phyloP scores from a whole-genome alignment of 495 filamentous ascomycete genomes.

The Aspergillus hancockii region DNA sequence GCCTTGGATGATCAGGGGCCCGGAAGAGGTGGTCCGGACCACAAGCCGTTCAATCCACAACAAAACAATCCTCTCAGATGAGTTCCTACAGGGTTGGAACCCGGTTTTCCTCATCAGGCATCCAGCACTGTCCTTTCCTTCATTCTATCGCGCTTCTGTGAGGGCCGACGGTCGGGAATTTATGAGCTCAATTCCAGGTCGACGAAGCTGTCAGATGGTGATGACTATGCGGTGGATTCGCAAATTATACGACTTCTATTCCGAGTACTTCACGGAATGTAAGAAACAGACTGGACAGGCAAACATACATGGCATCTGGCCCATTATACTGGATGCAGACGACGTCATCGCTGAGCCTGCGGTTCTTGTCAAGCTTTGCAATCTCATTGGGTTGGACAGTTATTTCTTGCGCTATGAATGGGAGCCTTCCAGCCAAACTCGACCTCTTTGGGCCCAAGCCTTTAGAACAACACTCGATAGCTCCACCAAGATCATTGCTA shows the following conservation, averaged over 20 bases:
- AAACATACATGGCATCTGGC: not conserved
- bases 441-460: not conserved
- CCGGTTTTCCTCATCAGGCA: not conserved
- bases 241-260: conserved; percentile 4
- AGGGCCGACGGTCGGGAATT: not conserved
- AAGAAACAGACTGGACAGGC: not conserved
- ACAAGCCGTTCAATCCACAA: not conserved
- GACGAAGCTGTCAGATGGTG: not conserved
- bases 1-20: not conserved
- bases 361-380: not conserved
- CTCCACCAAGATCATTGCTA: not conserved
- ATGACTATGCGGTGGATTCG: not conserved
- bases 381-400: not conserved
- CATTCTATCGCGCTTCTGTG: not conserved
- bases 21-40: not conserved
- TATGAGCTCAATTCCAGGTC: not conserved
- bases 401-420: not conserved
- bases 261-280: not conserved
- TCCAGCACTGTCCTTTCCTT: conserved; percentile 4
- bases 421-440: not conserved
- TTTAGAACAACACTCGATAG: not conserved
- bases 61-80: conserved; percentile 1
- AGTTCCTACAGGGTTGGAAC: not conserved
- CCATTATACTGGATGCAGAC: not conserved
- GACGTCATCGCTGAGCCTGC: not conserved